These are phyloP conservation scores for Flammula alnicola DNA, from an alignment of 1,284 basidiomycete genomes.

Conservation along the genomic window DNA sequence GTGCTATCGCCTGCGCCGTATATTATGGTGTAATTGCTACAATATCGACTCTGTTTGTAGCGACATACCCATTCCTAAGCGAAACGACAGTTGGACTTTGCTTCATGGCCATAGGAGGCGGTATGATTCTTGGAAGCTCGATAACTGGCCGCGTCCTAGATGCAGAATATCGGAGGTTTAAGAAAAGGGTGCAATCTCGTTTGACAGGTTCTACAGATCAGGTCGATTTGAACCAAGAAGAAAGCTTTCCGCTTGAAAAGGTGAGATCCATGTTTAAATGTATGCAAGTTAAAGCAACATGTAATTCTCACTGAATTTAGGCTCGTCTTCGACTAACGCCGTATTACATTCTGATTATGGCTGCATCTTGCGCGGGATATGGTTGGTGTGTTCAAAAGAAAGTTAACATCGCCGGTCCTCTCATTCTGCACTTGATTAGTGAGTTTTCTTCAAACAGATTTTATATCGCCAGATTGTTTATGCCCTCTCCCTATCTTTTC, in stretches of 20 bases:
- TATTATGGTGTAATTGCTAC: constrained; percentile 65
- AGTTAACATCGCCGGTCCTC: constrained; percentile 57
- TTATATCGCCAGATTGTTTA: constrained; percentile 14
- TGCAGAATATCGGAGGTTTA: constrained; percentile 46
- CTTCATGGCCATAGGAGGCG: constrained; percentile 55
- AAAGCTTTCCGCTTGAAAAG: background rate
- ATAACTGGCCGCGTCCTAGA: constrained; percentile 60
- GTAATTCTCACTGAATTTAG: too few species aligned
- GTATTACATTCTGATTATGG: constrained; percentile 44
- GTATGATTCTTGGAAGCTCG: constrained; percentile 54
- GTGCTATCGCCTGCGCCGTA: constrained; percentile 41
- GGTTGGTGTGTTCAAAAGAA: constrained; percentile 64
- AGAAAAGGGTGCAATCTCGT: background rate
- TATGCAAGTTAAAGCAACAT: too few species aligned
- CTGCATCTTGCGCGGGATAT: constrained; percentile 55
- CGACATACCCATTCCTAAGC: constrained; percentile 61
- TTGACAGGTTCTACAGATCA: background rate
- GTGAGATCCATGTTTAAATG: too few species aligned
- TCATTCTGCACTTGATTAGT: constrained; percentile 64
- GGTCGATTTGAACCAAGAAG: constrained; percentile 3
- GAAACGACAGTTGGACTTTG: constrained; percentile 52
- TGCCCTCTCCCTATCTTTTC: constrained; percentile 19
- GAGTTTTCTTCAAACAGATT: constrained; percentile 31
- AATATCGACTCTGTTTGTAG: constrained; percentile 65
- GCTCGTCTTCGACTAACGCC: constrained; percentile 54